phyloP scores from a whole-genome alignment of 257 asterid species.

The Capsicum pubescens region DNA sequence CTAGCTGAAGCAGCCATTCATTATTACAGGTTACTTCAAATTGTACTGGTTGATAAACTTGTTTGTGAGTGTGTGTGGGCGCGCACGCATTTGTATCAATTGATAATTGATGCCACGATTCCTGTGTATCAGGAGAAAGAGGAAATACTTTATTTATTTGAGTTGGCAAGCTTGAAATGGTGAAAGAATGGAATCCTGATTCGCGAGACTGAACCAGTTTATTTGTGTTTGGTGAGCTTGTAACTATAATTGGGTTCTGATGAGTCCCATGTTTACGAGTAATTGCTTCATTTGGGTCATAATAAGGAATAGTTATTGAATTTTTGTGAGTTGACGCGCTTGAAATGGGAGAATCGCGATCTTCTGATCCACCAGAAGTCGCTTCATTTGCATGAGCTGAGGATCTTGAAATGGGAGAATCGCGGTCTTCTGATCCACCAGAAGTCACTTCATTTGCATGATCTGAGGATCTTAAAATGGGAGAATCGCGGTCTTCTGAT shows the following conservation, averaged over 20 bases:
- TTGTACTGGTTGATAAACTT: neutral
- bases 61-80: neutral
- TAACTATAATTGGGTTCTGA: neutral
- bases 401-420: neutral
- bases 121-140: neutral
- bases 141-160: neutral
- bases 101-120: neutral
- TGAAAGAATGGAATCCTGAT: neutral
- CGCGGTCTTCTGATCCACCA: neutral
- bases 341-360: neutral
- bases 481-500: too few relatives aligned
- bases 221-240: neutral
- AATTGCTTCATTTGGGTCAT: neutral
- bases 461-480: too few relatives aligned
- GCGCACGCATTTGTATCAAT: neutral
- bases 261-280: neutral
- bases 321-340: neutral
- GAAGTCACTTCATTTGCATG: neutral
- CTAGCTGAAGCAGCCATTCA: neutral
- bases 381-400: too few relatives aligned
- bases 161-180: neutral
- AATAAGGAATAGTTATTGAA: neutral
- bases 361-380: neutral
- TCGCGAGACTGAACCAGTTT: neutral
- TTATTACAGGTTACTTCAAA: neutral